phyloP scores from a whole-genome alignment of 208 protist genomes.

The Trypanosoma melophagium region DNA sequence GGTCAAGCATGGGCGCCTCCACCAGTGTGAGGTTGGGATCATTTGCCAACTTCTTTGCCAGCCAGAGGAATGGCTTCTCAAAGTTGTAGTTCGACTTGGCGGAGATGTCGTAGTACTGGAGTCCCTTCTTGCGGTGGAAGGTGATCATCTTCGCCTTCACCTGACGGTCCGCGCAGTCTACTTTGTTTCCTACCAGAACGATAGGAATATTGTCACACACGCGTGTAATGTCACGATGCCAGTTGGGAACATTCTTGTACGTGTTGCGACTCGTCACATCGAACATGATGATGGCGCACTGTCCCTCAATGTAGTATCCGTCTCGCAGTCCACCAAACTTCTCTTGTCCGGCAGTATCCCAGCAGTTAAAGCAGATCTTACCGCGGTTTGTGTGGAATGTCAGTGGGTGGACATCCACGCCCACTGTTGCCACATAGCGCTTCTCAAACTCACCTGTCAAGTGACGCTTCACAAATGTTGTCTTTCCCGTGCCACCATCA shows the following conservation, averaged over 20 bases:
- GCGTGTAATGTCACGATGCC: constrained; percentile 98
- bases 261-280: constrained; percentile 99
- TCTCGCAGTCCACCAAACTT: constrained; percentile 99
- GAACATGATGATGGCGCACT: constrained; percentile 99
- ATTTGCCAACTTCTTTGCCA: constrained; percentile 97
- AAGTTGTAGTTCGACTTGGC: constrained; percentile 99
- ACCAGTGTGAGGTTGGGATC: constrained; percentile 95
- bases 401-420: constrained; percentile 98
- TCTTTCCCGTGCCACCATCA: constrained; percentile 99
- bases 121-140: constrained; percentile 99
- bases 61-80: constrained; percentile 99
- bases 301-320: constrained; percentile 99
- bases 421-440: constrained; percentile 97
- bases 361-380: constrained; percentile 99
- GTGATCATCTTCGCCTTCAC: constrained; percentile 99
- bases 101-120: constrained; percentile 99
- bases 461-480: constrained; percentile 99
- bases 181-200: constrained; percentile 99
- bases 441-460: constrained; percentile 99
- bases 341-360: constrained; percentile 99
- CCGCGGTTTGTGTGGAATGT: constrained; percentile 99
- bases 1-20: constrained; percentile 86
- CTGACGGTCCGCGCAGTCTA: constrained; percentile 99
- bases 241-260: constrained; percentile 99
- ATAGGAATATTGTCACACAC: constrained; percentile 99